Evolutionary conservation across 768 basidiomycete species (phyloP).

Genomic region (Rhizopogon vesiculosus): DNA sequence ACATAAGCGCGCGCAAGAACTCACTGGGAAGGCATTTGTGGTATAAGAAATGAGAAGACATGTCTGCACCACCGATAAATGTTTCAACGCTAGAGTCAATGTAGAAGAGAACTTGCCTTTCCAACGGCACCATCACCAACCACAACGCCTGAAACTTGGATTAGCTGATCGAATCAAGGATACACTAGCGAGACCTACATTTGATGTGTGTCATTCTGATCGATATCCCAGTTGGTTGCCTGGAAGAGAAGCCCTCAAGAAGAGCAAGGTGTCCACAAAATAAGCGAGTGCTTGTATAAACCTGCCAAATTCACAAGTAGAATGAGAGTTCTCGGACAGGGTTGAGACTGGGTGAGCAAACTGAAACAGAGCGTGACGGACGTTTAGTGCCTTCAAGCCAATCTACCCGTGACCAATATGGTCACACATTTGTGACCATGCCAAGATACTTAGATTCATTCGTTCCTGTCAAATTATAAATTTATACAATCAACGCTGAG

Average conservation of each 20-base stretch:
- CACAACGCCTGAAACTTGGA: conserved; percentile 72
- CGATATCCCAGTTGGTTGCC: conserved; percentile 4
- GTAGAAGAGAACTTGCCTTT: conserved; percentile 56
- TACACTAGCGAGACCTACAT: conserved; percentile 47
- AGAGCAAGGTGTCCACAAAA: conserved; percentile 2
- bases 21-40: conserved; percentile 93
- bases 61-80: conserved; percentile 53
- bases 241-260: conserved; percentile 1
- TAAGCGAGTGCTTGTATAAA: conserved; percentile 13
- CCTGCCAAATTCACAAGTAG: conserved; percentile 9
- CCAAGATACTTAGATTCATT: too few relatives aligned
- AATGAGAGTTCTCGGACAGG: neutral
- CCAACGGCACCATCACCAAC: conserved; percentile 99
- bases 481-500: too few relatives aligned
- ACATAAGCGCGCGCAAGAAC: conserved; percentile 25
- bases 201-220: conserved; percentile 79
- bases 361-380: neutral
- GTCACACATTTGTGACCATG: neutral
- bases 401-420: neutral
- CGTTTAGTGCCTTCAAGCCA: too few relatives aligned
- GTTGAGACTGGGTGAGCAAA: neutral
- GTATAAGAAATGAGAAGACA: conserved; percentile 99
- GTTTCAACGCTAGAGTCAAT: conserved; percentile 1
- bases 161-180: conserved; percentile 25
- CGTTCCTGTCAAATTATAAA: too few relatives aligned